Conservation (phyloP, 495 filamentous ascomycete genomes). For the Symbiotaphrina buchneri region DNA sequence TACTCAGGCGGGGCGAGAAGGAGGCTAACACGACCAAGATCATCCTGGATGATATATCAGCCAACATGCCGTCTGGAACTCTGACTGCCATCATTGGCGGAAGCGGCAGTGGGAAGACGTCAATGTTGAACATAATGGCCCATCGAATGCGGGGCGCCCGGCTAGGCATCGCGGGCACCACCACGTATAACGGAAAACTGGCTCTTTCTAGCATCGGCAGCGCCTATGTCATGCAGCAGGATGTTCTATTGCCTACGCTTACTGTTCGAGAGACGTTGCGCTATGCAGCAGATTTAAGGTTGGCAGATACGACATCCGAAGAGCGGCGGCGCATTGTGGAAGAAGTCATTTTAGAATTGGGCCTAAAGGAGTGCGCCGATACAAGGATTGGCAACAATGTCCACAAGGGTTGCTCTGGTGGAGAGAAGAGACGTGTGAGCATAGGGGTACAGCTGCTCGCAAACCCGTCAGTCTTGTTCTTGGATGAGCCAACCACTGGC, state of each 20-base stretch:
- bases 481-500: constrained; percentile 51
- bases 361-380: constrained; percentile 50
- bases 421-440: constrained; percentile 49
- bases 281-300: constrained; percentile 42
- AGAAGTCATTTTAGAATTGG: constrained; percentile 49
- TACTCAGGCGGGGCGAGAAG: too few relatives aligned
- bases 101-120: constrained; percentile 59
- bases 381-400: constrained; percentile 43
- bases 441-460: constrained; percentile 55
- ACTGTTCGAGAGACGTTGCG: constrained; percentile 56
- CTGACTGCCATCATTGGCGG: constrained; percentile 53
- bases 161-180: constrained; percentile 22
- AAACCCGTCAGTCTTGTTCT: constrained; percentile 51
- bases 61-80: constrained; percentile 32
- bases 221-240: constrained; percentile 69
- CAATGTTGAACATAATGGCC: constrained; percentile 52
- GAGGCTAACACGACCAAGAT: constrained; percentile 7
- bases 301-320: constrained; percentile 30
- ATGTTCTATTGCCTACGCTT: constrained; percentile 55
- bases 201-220: constrained; percentile 14
- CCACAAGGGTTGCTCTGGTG: constrained; percentile 53
- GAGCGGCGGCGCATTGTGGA: constrained; percentile 39
- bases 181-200: constrained; percentile 31
- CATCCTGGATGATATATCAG: constrained; percentile 30
- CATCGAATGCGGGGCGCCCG: constrained; percentile 24